Evolutionary conservation across 805 yeast genomes (phyloP).

Genomic region (Cyberlindnera saturnus): DNA sequence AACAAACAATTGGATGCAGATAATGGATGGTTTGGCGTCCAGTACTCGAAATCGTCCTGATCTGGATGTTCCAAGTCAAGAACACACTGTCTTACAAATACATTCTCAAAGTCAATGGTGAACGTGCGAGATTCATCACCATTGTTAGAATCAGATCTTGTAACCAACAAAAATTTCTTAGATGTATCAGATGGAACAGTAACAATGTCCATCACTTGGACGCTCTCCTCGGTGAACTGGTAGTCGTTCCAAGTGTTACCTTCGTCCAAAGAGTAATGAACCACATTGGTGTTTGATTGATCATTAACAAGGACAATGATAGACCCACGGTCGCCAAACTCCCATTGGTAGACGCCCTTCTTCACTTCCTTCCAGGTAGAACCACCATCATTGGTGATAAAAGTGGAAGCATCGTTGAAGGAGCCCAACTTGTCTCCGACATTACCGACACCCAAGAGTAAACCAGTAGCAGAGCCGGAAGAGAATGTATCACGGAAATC

Average conservation of each 20-base stretch:
- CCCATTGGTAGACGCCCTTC: slow-evolving; percentile 84
- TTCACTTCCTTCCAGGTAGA: slow-evolving; percentile 75
- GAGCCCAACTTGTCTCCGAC: slow-evolving; percentile 62
- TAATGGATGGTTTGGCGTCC: slow-evolving; percentile 54
- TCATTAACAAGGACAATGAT: slow-evolving; percentile 66
- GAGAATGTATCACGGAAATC: slow-evolving; percentile 83
- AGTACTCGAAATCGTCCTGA: slow-evolving; percentile 54
- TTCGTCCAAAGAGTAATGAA: slow-evolving; percentile 68
- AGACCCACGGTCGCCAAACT: slow-evolving; percentile 92
- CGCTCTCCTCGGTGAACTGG: slow-evolving; percentile 51
- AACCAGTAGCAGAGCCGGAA: slow-evolving; percentile 84
- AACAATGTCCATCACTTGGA: slow-evolving; percentile 63
- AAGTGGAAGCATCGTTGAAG: slow-evolving; percentile 56
- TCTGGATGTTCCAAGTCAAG: slow-evolving; percentile 39
- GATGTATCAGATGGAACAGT: slow-evolving; percentile 91
- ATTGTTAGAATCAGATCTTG: slow-evolving; percentile 35
- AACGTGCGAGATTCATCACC: slow-evolving; percentile 42
- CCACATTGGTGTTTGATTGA: slow-evolving; percentile 45
- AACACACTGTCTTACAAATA: slow-evolving; percentile 49
- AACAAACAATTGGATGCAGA: slow-evolving; percentile 51
- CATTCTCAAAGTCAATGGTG: slow-evolving; percentile 50
- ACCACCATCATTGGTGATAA: slow-evolving; percentile 83
- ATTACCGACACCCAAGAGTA: slow-evolving; percentile 82
- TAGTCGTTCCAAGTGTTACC: slow-evolving; percentile 72
- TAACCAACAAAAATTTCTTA: slow-evolving; percentile 64